Percentiles rank a stretch among this genome's conserved stretches.
phyloP scores from a whole-genome alignment of 202 grass and related monocot species.

The Schoenoplectus triqueter region DNA sequence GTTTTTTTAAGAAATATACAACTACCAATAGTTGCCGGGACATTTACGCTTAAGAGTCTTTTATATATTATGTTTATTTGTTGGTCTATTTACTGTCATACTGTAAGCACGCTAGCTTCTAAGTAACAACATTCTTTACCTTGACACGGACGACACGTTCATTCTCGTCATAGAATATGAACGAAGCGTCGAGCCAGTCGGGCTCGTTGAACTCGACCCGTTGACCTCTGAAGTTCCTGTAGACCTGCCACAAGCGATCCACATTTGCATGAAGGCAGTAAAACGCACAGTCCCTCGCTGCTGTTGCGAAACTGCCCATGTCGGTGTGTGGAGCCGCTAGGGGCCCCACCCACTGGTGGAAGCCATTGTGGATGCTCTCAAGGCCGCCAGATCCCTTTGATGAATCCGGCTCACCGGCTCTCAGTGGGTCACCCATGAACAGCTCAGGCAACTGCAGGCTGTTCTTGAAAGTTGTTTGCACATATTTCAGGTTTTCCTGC shows the following conservation, averaged over 20 bases:
- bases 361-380: conserved; percentile 40
- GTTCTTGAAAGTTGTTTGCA: conserved; percentile 38
- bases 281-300: conserved; percentile 37
- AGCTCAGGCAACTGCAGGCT: conserved; percentile 40
- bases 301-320: conserved; percentile 47
- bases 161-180: conserved; percentile 50
- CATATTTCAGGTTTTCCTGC: conserved; percentile 33
- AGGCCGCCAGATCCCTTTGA: background rate
- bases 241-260: conserved; percentile 46
- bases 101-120: too few species aligned
- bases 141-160: conserved; percentile 42
- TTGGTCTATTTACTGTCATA: too few species aligned
- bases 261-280: conserved; percentile 45
- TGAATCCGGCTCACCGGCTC: background rate
- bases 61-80: too few species aligned
- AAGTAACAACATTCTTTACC: background rate
- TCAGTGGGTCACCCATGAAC: conserved; percentile 42
- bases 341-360: conserved; percentile 44
- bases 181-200: conserved; percentile 48
- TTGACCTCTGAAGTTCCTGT: conserved; percentile 31
- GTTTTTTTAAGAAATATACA: too few species aligned
- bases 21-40: too few species aligned
- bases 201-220: conserved; percentile 40
- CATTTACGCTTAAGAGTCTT: too few species aligned
- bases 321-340: background rate